phyloP scores from a whole-genome alignment of 2,329 filamentous ascomycete species.

The Paracamarosporium sp. region DNA sequence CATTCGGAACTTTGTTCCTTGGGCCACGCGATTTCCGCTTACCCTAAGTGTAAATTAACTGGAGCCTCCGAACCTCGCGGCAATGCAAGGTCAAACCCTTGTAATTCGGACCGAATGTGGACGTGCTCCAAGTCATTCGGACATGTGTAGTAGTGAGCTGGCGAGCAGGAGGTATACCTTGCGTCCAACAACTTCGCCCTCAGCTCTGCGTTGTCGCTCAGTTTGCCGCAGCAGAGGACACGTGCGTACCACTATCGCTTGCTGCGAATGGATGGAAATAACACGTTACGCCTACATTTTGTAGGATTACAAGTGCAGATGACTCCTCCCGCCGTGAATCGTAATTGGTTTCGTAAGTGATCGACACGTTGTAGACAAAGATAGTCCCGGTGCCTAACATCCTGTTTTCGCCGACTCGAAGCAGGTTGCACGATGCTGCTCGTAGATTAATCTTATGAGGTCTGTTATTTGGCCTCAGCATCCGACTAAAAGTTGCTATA shows the following conservation, averaged over 20 bases:
- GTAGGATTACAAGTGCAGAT: slow-evolving; percentile 3
- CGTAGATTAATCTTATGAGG: neutral
- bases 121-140: neutral
- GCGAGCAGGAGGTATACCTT: neutral
- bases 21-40: neutral
- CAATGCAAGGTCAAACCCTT: neutral
- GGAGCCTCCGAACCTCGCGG: neutral
- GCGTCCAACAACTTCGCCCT: neutral
- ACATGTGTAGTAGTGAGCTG: neutral
- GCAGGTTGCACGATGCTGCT: neutral
- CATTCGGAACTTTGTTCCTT: neutral
- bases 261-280: neutral
- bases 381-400: neutral
- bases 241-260: neutral
- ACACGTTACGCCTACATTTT: neutral
- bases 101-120: neutral
- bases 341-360: neutral
- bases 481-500: neutral
- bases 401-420: neutral
- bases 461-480: neutral
- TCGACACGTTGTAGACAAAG: neutral
- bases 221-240: neutral
- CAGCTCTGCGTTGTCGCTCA: neutral
- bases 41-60: neutral
- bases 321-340: neutral